These are phyloP conservation scores for Picochlorum sp. DNA, from an alignment of 139 green algal genomes.

Conservation along the genomic window DNA sequence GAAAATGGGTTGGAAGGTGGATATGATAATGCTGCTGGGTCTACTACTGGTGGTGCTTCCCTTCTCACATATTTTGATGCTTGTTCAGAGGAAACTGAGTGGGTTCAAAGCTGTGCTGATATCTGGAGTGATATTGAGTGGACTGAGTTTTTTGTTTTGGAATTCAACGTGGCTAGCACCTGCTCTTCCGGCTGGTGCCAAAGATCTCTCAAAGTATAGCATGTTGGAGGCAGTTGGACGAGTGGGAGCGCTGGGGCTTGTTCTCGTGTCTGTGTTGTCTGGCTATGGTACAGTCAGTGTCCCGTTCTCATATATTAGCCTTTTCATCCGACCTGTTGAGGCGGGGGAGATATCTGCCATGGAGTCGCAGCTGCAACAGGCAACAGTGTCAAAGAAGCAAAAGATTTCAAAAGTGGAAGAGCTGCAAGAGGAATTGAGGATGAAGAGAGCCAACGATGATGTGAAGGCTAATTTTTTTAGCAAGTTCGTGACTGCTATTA, in stretches of 20 bases:
- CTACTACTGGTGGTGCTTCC: constrained; percentile 76
- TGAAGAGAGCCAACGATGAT: background rate
- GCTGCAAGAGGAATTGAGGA: constrained; percentile 33
- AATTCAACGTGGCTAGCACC: constrained; percentile 5
- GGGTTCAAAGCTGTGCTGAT: constrained; percentile 18
- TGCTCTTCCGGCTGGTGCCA: background rate
- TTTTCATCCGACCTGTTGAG: constrained; percentile 79
- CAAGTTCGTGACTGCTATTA: background rate
- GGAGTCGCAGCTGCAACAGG: constrained; percentile 66
- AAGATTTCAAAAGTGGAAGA: constrained; percentile 55
- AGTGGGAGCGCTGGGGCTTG: constrained; percentile 81
- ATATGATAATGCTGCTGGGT: constrained; percentile 64
- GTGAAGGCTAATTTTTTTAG: background rate
- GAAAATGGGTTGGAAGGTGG: constrained; percentile 50
- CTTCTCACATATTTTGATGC: constrained; percentile 71
- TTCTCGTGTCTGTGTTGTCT: constrained; percentile 84
- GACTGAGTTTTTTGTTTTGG: background rate
- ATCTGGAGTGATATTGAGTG: constrained; percentile 1
- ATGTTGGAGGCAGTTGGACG: constrained; percentile 62
- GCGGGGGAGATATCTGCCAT: constrained; percentile 60
- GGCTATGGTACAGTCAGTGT: constrained; percentile 86
- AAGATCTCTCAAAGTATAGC: background rate
- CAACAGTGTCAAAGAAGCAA: constrained; percentile 40
- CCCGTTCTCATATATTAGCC: constrained; percentile 84
- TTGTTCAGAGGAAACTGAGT: constrained; percentile 20